phyloP scores from a whole-genome alignment of 1,284 basidiomycete genomes.

The Melampsora americana region DNA sequence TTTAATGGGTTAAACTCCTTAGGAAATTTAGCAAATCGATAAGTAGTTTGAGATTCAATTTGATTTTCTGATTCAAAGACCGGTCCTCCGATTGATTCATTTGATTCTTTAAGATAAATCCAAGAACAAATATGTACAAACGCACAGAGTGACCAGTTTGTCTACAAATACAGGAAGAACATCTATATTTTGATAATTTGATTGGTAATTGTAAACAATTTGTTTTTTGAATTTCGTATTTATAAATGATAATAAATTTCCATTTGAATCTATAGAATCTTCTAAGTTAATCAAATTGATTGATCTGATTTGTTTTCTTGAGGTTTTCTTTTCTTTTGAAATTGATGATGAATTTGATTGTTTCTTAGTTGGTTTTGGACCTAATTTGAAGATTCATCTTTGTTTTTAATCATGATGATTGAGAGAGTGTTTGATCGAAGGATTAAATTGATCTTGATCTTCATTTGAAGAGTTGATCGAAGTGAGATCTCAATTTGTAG shows the following conservation, averaged over 20 bases:
- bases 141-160: conserved; percentile 4
- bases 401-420: no score
- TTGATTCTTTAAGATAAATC: not conserved
- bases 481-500: no score
- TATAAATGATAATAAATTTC: conserved; percentile 1
- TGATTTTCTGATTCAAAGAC: conserved; percentile 6
- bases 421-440: no score
- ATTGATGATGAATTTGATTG: no score
- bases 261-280: conserved; percentile 7
- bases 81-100: conserved; percentile 13
- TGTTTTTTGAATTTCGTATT: conserved; percentile 10
- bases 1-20: conserved; percentile 18
- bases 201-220: not conserved
- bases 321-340: no score
- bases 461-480: no score
- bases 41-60: not conserved
- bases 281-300: not conserved
- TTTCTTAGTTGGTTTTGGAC: no score
- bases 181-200: conserved; percentile 20
- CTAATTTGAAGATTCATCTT: no score
- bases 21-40: conserved; percentile 14
- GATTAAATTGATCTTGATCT: no score
- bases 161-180: conserved; percentile 1
- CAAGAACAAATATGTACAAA: conserved; percentile 26
- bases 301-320: no score